These are phyloP conservation scores for Lasiosphaeris hirsuta DNA, from an alignment of 495 filamentous ascomycete species.

Conservation along the genomic window DNA sequence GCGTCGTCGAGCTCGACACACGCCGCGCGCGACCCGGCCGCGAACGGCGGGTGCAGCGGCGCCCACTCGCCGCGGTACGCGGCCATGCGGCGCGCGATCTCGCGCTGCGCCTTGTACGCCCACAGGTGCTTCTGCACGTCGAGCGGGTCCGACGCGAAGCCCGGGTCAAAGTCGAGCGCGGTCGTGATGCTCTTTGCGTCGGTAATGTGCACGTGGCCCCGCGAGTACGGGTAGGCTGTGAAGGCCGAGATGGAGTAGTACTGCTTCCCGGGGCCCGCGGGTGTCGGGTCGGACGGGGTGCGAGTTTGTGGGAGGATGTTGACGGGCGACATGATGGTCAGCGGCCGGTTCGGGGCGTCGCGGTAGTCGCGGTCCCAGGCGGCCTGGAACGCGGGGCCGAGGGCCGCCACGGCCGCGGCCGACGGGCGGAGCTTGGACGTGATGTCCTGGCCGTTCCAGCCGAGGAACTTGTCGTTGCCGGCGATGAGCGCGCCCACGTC, in stretches of 20 bases:
- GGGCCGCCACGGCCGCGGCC: too few relatives aligned
- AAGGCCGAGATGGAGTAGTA: conserved; percentile 19
- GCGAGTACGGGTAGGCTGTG: conserved; percentile 51
- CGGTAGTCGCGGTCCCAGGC: too few relatives aligned
- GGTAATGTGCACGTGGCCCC: conserved; percentile 54
- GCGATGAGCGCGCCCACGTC: not conserved
- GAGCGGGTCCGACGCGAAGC: conserved; percentile 43
- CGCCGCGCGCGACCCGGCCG: conserved; percentile 41
- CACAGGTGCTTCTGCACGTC: conserved; percentile 45
- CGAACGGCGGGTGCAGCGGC: conserved; percentile 49
- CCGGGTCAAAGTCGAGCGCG: conserved; percentile 38
- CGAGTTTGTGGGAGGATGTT: too few relatives aligned
- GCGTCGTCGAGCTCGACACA: not conserved
- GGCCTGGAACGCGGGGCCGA: too few relatives aligned
- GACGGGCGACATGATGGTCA: too few relatives aligned
- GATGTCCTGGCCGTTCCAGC: too few relatives aligned
- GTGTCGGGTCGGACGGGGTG: too few relatives aligned
- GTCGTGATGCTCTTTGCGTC: conserved; percentile 26
- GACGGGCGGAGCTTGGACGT: too few relatives aligned
- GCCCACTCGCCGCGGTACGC: conserved; percentile 51
- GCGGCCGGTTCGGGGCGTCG: too few relatives aligned
- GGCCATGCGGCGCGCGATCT: conserved; percentile 51
- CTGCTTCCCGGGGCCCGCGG: too few relatives aligned
- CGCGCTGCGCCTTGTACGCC: conserved; percentile 53
- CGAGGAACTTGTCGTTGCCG: too few relatives aligned